A percentile compares a stretch with the other conserved stretches of the same genome.
Evolutionary conservation across 768 basidiomycete genomes (phyloP).

Genomic region (Pisolithus orientalis): DNA sequence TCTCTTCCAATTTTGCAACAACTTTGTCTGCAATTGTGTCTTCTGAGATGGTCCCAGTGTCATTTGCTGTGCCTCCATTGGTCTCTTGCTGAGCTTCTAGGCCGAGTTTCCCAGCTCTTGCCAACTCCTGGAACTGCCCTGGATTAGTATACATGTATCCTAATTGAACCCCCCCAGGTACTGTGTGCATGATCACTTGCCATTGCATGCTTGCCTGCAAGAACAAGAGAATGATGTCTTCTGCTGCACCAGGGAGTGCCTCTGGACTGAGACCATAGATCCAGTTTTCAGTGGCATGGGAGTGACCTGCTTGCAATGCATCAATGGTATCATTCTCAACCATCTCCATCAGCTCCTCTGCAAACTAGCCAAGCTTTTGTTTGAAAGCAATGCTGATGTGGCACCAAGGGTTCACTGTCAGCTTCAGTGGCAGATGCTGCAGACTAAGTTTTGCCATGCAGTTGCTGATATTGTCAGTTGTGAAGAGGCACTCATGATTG

Average conservation of each 20-base stretch:
- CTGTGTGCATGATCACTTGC: neutral
- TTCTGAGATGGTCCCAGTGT: neutral
- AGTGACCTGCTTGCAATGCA: slow-evolving; percentile 22
- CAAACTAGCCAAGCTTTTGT: slow-evolving; percentile 7
- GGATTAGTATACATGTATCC: neutral
- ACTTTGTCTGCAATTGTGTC: neutral
- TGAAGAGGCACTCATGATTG: slow-evolving; percentile 12
- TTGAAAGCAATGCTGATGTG: slow-evolving; percentile 21
- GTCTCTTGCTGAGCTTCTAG: neutral
- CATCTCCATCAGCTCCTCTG: slow-evolving; percentile 1
- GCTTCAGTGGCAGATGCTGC: slow-evolving; percentile 3
- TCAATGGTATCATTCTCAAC: slow-evolving; percentile 8
- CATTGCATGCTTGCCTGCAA: slow-evolving; percentile 16
- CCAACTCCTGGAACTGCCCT: neutral
- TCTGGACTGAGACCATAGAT: slow-evolving; percentile 23
- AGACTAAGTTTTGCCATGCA: neutral
- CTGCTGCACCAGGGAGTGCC: slow-evolving; percentile 12
- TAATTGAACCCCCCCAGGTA: neutral
- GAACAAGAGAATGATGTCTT: slow-evolving; percentile 20
- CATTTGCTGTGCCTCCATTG: no score
- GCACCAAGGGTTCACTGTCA: slow-evolving; percentile 4
- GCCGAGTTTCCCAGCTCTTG: neutral
- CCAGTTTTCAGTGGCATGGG: slow-evolving; percentile 11
- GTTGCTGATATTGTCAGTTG: neutral
- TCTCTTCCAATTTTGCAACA: neutral